phyloP scores from a whole-genome alignment of 306 rosid genomes.

The Hylodesmum podocarpum region DNA sequence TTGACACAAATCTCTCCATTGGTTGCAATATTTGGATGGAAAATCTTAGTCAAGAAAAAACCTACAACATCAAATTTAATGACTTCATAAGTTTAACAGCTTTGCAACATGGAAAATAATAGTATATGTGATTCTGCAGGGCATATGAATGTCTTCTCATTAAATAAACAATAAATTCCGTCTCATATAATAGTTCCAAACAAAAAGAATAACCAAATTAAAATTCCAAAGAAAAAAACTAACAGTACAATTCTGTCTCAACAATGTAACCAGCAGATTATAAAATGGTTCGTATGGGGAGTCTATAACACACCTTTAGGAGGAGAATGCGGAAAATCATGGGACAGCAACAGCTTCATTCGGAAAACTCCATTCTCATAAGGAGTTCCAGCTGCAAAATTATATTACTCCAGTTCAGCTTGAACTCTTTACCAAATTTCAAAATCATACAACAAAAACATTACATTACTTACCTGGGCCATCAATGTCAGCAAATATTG shows the following conservation, averaged over 20 bases:
- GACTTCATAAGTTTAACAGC: not conserved
- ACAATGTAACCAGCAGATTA: not conserved
- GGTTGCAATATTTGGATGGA: conserved; percentile 89
- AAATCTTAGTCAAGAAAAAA: conserved; percentile 85
- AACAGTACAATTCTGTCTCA: not conserved
- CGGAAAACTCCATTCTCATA: conserved; percentile 95
- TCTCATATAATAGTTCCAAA: not conserved
- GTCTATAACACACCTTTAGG: conserved; percentile 71
- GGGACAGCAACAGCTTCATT: conserved; percentile 86
- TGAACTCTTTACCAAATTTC: conserved; percentile 2
- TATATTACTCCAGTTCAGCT: conserved; percentile 18
- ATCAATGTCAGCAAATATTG: conserved; percentile 85
- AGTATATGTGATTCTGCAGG: not conserved
- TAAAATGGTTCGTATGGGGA: not conserved
- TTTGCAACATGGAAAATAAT: not conserved
- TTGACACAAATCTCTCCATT: conserved; percentile 98
- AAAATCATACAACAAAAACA: not conserved
- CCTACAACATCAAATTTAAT: conserved; percentile 54
- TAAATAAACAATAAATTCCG: not conserved
- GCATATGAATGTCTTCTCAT: not conserved
- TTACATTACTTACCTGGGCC: conserved; percentile 80
- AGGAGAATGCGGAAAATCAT: conserved; percentile 87
- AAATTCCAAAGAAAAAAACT: not conserved
- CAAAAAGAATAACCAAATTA: not conserved
- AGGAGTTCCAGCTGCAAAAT: conserved; percentile 90